Percentiles rank a stretch among this genome's conserved stretches.
Evolutionary conservation across 208 protist genomes (phyloP).

Genomic region (Spironucleus salmonicida): DNA sequence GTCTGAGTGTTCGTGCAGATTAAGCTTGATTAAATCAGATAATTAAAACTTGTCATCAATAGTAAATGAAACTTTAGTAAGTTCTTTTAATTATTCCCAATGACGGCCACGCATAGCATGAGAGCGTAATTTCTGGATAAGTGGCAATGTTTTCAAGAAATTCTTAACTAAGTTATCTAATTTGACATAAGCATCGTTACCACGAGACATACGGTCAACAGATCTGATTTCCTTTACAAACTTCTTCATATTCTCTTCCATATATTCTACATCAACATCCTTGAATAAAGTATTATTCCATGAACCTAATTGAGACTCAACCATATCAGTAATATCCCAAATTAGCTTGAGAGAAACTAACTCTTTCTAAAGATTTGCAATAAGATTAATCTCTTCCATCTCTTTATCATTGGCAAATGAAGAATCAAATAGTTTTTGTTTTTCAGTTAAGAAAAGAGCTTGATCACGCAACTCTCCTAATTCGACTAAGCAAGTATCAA

Average conservation of each 20-base stretch:
- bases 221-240: conserved; percentile 29
- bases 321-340: conserved; percentile 36
- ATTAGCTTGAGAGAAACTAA: conserved; percentile 30
- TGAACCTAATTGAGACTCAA: conserved; percentile 8
- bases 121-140: conserved; percentile 47
- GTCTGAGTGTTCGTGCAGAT: conserved; percentile 35
- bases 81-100: conserved; percentile 29
- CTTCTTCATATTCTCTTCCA: conserved; percentile 35
- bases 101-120: conserved; percentile 33
- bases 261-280: conserved; percentile 34
- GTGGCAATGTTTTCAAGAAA: conserved; percentile 77
- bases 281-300: conserved; percentile 35
- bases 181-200: conserved; percentile 52
- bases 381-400: not conserved
- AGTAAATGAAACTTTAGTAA: not conserved
- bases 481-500: not conserved
- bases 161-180: conserved; percentile 72
- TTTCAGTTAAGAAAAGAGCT: not conserved
- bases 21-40: conserved; percentile 27
- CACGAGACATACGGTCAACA: not conserved
- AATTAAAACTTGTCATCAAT: conserved; percentile 38
- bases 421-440: not conserved
- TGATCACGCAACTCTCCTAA: not conserved
- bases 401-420: not conserved
- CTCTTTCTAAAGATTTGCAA: conserved; percentile 19